Percentiles rank a stretch among this genome's conserved stretches.
Conservation (phyloP, 768 basidiomycete genomes). For the Pisolithus marmoratus region DNA sequence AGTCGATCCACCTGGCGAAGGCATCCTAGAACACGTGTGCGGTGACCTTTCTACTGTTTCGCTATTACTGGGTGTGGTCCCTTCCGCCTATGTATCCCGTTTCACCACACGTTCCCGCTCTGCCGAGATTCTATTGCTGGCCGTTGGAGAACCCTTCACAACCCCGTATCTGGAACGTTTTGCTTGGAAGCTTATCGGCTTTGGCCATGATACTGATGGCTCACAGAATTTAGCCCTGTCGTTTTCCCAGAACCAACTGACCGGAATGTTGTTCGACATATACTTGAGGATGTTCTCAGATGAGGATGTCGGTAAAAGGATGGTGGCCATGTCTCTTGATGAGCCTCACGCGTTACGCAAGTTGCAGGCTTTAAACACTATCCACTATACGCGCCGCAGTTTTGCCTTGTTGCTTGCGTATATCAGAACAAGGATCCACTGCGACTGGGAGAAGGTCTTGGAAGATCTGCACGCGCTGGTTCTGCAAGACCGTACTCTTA, state of each 20-base stretch:
- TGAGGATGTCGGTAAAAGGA: conserved; percentile 14
- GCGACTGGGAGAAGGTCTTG: conserved; percentile 42
- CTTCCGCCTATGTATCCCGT: conserved; percentile 19
- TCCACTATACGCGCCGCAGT: conserved; percentile 44
- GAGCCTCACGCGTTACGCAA: not conserved
- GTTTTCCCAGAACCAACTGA: conserved; percentile 21
- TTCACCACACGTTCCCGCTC: conserved; percentile 26
- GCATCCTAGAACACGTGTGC: conserved; percentile 20
- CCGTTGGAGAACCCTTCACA: not conserved
- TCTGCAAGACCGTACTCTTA: conserved; percentile 7
- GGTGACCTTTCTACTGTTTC: conserved; percentile 24
- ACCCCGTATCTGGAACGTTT: conserved; percentile 20
- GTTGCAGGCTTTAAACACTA: conserved; percentile 9
- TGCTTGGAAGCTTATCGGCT: conserved; percentile 18
- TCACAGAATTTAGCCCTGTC: not conserved
- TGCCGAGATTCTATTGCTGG: conserved; percentile 13
- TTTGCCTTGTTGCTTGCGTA: conserved; percentile 42
- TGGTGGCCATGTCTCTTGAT: conserved; percentile 4
- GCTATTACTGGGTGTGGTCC: conserved; percentile 22
- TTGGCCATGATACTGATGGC: not conserved
- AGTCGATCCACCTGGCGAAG: conserved; percentile 4
- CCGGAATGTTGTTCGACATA: conserved; percentile 18
- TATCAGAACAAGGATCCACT: conserved; percentile 31
- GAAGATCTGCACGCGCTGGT: conserved; percentile 20
- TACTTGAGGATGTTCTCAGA: conserved; percentile 28